Percentiles rank a stretch among this genome's conserved stretches.
phyloP scores from a whole-genome alignment of 2,329 filamentous ascomycete genomes.

The Sarocladiaceae sp. region DNA sequence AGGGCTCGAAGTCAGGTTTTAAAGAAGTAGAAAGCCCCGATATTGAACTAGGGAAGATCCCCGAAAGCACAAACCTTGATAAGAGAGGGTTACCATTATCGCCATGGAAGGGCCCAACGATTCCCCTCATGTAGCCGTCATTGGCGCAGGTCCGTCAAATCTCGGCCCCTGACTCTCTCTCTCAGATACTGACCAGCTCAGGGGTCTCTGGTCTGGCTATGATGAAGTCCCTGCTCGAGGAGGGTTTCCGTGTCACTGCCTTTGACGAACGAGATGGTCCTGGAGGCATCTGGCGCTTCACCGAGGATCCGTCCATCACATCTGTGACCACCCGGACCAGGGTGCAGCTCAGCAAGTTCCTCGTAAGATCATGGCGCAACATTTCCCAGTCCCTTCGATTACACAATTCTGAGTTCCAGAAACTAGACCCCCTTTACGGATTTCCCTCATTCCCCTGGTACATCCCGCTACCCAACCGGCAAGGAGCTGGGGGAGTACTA shows the following conservation, averaged over 20 bases:
- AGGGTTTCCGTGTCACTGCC: constrained; percentile 18
- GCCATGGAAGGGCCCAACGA: no score
- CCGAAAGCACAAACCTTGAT: no score
- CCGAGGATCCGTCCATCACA: constrained; percentile 16
- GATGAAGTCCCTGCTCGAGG: constrained; percentile 18
- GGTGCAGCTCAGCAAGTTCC: constrained; percentile 19
- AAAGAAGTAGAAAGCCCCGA: no score
- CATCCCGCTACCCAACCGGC: constrained; percentile 13
- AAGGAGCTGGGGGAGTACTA: constrained; percentile 16
- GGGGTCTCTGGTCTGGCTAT: constrained; percentile 18
- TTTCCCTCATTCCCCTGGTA: constrained; percentile 19
- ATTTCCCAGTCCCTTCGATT: not conserved
- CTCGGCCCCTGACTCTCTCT: not conserved
- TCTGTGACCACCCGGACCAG: constrained; percentile 16
- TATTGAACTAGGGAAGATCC: no score
- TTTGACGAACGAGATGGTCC: constrained; percentile 18
- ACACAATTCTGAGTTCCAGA: not conserved
- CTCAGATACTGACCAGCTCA: constrained; percentile 7
- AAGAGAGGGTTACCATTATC: no score
- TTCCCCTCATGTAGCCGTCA: constrained; percentile 17
- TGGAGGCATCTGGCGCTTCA: constrained; percentile 19
- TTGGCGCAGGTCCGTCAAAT: constrained; percentile 15
- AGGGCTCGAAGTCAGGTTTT: no score
- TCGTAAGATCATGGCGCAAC: constrained; percentile 14
- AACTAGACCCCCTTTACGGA: constrained; percentile 17